Base-by-base conservation (phyloP, 2,329 filamentous ascomycete species). In the Penicillium sp. region DNA sequence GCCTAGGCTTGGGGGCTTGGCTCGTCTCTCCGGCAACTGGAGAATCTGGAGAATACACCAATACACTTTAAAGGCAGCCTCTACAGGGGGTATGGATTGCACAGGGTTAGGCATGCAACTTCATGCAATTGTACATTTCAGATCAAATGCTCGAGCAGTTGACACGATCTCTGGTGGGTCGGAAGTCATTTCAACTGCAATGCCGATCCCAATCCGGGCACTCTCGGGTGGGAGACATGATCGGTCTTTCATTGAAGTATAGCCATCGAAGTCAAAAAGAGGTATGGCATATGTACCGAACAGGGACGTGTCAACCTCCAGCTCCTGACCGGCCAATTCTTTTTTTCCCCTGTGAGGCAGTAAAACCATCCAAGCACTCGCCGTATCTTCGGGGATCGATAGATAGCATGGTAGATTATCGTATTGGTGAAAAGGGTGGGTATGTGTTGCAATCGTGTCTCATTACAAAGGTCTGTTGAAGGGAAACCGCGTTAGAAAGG, bases 391-490 rank as follows among this genome's bases (percentile, higher is more conserved):
- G 45, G 19, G 40, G 43, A 33, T 27, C 25, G 40, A 25, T 53
- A 48, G 19, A 57, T 34, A 25, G 58, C 34, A 41, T 53, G 36
- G 40, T 52, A 47, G 27, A 58, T 59, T 47, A 60, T 61, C 49
- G 52, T 51, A 57, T 57, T 50, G 34, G 53, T 60, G 50, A 58
- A 46, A 51, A 56, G 55, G 44, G 27, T 51, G 59, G 58, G 60
- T 62, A 63, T 61, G 60, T 58, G 53, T 62, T 61, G 63, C 59
- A 59, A 49, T 64, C 65, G 55, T 65, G 45, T 62, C 52, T 60
- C 61, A 59, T 68, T 71, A 72, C 56, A 72, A 60, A 44, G 71
- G 71, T 65, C 70, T 72, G 29, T 31, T 39, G 49, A 36, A 45
- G 45, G 48, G 39, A 43, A 48, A 31, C 19, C 7, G 27, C 4